Evolutionary conservation across 306 rosid species (phyloP).

Genomic region (Cicer cuneatum): DNA sequence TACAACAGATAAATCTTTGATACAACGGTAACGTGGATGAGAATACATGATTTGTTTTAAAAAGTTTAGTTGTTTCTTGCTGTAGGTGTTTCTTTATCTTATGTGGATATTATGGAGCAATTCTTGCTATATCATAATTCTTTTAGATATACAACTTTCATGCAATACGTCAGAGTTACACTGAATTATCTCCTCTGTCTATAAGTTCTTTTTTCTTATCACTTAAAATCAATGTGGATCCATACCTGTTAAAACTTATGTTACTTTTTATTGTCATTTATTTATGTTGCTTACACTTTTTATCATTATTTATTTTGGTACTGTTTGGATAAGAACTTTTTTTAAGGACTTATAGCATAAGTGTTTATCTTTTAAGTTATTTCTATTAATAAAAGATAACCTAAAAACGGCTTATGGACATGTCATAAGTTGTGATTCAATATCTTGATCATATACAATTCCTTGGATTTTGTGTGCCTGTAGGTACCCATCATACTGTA

Average conservation of each 20-base stretch:
- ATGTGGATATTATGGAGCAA: constrained; percentile 31
- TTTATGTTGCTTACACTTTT: constrained; percentile 1
- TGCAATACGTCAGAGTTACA: constrained; percentile 3
- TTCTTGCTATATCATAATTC: constrained; percentile 17
- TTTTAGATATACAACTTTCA: constrained; percentile 2
- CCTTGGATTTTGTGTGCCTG: constrained; percentile 47
- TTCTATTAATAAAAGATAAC: too few species aligned
- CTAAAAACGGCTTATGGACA: too few species aligned
- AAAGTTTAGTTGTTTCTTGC: constrained; percentile 35
- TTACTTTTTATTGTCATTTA: constrained; percentile 20
- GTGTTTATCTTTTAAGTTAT: too few species aligned
- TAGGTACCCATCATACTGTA: constrained; percentile 93
- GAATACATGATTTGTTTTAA: neutral
- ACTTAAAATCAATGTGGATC: constrained; percentile 6
- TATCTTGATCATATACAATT: constrained; percentile 31
- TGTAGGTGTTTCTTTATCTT: constrained; percentile 11
- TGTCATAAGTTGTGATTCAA: neutral
- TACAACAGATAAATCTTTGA: constrained; percentile 73
- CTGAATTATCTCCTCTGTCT: constrained; percentile 20
- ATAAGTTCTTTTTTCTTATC: constrained; percentile 7
- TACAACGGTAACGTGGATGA: constrained; percentile 64
- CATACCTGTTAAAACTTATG: constrained; percentile 26
- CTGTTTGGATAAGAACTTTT: too few species aligned
- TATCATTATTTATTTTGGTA: neutral
- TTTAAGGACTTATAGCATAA: too few species aligned